These are phyloP conservation scores for Ganoderma leucocontextum DNA, from an alignment of 1,284 basidiomycete genomes.

Conservation along the genomic window DNA sequence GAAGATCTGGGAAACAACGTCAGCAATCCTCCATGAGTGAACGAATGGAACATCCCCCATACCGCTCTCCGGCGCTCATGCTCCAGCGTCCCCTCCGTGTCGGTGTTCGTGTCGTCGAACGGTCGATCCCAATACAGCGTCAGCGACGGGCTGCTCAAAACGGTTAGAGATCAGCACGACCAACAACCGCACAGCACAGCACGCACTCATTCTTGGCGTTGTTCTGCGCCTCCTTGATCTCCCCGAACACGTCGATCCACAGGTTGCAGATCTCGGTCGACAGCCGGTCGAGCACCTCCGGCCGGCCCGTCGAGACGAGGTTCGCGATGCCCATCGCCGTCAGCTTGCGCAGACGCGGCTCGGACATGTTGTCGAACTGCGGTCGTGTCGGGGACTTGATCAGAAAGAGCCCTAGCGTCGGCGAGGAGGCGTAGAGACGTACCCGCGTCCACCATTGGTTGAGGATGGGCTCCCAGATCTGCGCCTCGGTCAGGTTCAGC, in stretches of 20 bases:
- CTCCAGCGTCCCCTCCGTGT: constrained; percentile 71
- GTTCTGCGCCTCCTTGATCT: constrained; percentile 76
- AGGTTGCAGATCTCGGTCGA: constrained; percentile 84
- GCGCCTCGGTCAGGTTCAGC: constrained; percentile 55
- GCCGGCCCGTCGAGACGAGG: constrained; percentile 73
- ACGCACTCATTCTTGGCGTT: constrained; percentile 46
- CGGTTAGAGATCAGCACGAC: background rate
- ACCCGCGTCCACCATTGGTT: constrained; percentile 86
- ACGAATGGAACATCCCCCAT: constrained; percentile 33
- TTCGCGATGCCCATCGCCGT: constrained; percentile 77
- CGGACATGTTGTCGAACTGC: constrained; percentile 88
- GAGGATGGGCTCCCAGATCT: constrained; percentile 70
- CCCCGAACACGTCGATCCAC: constrained; percentile 91
- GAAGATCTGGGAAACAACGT: constrained; percentile 56
- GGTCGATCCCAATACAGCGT: constrained; percentile 76
- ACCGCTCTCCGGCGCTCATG: constrained; percentile 75
- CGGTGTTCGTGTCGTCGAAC: constrained; percentile 58
- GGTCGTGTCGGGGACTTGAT: background rate
- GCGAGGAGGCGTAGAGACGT: constrained; percentile 31
- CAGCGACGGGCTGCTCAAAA: constrained; percentile 39
- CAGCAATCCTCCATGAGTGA: background rate
- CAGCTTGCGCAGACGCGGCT: constrained; percentile 78
- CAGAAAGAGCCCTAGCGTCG: background rate
- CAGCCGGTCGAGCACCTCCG: constrained; percentile 75
- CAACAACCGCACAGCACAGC: background rate